These are phyloP conservation scores for Clavulina sp. DNA, from an alignment of 768 basidiomycete genomes.

Conservation along the genomic window DNA sequence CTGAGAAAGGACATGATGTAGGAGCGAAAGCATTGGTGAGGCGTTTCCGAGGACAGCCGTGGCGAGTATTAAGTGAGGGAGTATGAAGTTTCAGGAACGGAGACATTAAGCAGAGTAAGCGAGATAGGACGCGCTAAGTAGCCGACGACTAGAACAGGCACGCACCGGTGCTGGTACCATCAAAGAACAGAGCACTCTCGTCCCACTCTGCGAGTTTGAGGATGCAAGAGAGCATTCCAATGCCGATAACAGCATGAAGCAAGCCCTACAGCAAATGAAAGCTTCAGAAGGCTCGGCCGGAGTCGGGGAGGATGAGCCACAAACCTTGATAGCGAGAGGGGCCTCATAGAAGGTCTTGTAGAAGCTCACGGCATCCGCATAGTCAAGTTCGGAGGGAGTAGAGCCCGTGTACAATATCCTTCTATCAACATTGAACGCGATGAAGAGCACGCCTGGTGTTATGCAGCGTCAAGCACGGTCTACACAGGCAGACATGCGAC, in stretches of 20 bases:
- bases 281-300: not conserved
- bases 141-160: too few species aligned
- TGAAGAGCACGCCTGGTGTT: constrained; percentile 52
- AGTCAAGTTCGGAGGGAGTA: constrained; percentile 39
- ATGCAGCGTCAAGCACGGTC: not conserved
- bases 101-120: not conserved
- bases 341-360: constrained; percentile 88
- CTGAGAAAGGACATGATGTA: not conserved
- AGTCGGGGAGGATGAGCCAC: not conserved
- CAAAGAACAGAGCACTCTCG: constrained; percentile 90
- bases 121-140: not conserved
- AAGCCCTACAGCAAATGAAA: constrained; percentile 38
- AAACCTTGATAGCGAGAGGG: constrained; percentile 77
- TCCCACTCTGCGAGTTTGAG: constrained; percentile 75
- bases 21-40: constrained; percentile 1
- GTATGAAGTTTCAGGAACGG: not conserved
- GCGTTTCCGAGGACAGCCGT: not conserved
- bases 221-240: constrained; percentile 57
- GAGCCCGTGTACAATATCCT: constrained; percentile 51
- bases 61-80: not conserved
- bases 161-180: constrained; percentile 73
- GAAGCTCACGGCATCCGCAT: constrained; percentile 71
- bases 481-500: constrained; percentile 3
- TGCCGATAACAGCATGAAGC: constrained; percentile 66
- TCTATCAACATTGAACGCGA: constrained; percentile 78